Evolutionary conservation across 495 filamentous ascomycete species (phyloP).

Genomic region (Neurospora sp.): DNA sequence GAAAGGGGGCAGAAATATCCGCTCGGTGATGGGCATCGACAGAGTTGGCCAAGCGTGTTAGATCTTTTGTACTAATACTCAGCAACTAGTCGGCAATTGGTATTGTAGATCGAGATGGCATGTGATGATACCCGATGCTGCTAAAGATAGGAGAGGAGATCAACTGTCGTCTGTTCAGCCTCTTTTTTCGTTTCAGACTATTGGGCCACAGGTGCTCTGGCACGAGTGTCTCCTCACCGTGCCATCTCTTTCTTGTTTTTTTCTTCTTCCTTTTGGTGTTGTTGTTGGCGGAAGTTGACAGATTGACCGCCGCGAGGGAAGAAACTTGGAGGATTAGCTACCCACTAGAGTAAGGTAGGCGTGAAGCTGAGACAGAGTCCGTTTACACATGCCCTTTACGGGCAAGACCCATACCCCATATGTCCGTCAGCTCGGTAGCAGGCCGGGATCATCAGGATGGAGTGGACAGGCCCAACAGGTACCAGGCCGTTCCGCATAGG

Average conservation of each 20-base stretch:
- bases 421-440: neutral
- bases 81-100: neutral
- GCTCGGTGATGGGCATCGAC: neutral
- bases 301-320: constrained; percentile 7
- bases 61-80: neutral
- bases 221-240: neutral
- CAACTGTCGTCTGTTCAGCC: neutral
- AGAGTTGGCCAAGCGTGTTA: neutral
- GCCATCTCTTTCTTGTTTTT: neutral
- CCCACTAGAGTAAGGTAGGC: neutral
- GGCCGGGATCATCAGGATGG: neutral
- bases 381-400: neutral
- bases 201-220: neutral
- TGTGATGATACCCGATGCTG: neutral
- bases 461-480: neutral
- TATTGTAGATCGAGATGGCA: neutral
- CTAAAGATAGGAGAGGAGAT: neutral
- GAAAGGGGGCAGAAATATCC: neutral
- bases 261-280: neutral
- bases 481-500: neutral
- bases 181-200: neutral
- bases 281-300: neutral
- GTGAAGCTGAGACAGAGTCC: neutral
- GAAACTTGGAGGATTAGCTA: neutral
- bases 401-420: neutral